A percentile compares a stretch with the other conserved stretches of the same genome.
These are phyloP conservation scores for Paramyrothecium sp. DNA, from an alignment of 2,329 filamentous ascomycete genomes.

Conservation along the genomic window DNA sequence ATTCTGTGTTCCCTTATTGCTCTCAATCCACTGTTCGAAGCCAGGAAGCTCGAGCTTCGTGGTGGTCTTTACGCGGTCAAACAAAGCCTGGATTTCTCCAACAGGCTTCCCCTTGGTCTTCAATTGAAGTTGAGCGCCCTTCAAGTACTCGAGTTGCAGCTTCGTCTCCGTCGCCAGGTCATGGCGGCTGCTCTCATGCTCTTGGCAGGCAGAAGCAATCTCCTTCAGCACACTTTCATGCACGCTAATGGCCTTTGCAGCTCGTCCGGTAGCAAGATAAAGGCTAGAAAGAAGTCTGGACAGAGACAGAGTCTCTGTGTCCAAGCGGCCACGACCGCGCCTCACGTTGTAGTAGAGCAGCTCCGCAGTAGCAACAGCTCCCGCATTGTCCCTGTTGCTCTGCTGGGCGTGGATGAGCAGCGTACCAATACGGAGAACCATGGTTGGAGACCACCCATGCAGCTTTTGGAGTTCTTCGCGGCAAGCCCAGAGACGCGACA, in stretches of 20 bases:
- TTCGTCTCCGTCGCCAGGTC: constrained; percentile 11
- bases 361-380: constrained; percentile 19
- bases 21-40: constrained; percentile 17
- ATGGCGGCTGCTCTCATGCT: constrained; percentile 8
- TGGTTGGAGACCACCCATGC: constrained; percentile 17
- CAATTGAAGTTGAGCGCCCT: constrained; percentile 12
- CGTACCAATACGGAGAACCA: constrained; percentile 19
- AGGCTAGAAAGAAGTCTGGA: constrained; percentile 19
- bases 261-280: constrained; percentile 10
- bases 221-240: constrained; percentile 19
- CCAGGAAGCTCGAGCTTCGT: constrained; percentile 13
- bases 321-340: constrained; percentile 20
- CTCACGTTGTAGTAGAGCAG: constrained; percentile 23
- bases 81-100: constrained; percentile 14
- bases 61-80: constrained; percentile 11
- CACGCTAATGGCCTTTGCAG: constrained; percentile 15
- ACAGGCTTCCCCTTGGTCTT: constrained; percentile 15
- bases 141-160: constrained; percentile 17
- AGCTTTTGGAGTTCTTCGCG: constrained; percentile 16
- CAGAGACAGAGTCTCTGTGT: constrained; percentile 19
- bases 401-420: constrained; percentile 18
- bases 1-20: constrained; percentile 12
- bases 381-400: constrained; percentile 9
- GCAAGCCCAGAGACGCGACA: constrained; percentile 17
- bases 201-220: constrained; percentile 14